Evolutionary conservation across 148 eudicot genomes (phyloP).

Genomic region (Arbutus unedo): DNA sequence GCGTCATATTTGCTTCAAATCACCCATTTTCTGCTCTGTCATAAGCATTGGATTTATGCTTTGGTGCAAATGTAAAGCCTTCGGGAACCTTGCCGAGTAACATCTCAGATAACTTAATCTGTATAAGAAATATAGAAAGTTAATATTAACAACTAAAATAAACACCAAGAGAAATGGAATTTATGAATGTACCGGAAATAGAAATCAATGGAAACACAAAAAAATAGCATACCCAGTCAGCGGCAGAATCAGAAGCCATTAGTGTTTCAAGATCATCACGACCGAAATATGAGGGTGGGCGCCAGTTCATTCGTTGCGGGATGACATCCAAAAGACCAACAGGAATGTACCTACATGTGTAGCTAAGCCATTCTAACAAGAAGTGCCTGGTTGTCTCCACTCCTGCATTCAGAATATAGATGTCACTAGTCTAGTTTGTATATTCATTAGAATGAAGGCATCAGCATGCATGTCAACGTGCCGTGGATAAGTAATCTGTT

Average conservation of each 20-base stretch:
- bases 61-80: slow-evolving; percentile 80
- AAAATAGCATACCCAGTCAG: slow-evolving; percentile 75
- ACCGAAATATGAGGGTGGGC: slow-evolving; percentile 84
- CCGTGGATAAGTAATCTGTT: not conserved
- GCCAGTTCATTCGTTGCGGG: slow-evolving; percentile 78
- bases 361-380: slow-evolving; percentile 94
- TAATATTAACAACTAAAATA: not conserved
- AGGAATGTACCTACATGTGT: slow-evolving; percentile 78
- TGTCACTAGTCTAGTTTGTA: not conserved
- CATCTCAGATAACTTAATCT: slow-evolving; percentile 90
- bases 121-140: slow-evolving; percentile 18
- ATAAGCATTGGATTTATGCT: slow-evolving; percentile 94
- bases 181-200: not conserved
- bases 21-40: slow-evolving; percentile 92
- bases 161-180: slow-evolving; percentile 3
- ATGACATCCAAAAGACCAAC: slow-evolving; percentile 88
- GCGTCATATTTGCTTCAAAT: slow-evolving; percentile 9
- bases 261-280: slow-evolving; percentile 93
- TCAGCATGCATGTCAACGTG: not conserved
- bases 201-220: not conserved
- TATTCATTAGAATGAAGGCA: no score
- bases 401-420: slow-evolving; percentile 40
- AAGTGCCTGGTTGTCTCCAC: slow-evolving; percentile 95
- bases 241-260: slow-evolving; percentile 98
- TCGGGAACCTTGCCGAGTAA: slow-evolving; percentile 91